Percentiles rank a stretch among this genome's conserved stretches.
phyloP scores from a whole-genome alignment of 805 yeast species.

The Suhomyces pyralidae region DNA sequence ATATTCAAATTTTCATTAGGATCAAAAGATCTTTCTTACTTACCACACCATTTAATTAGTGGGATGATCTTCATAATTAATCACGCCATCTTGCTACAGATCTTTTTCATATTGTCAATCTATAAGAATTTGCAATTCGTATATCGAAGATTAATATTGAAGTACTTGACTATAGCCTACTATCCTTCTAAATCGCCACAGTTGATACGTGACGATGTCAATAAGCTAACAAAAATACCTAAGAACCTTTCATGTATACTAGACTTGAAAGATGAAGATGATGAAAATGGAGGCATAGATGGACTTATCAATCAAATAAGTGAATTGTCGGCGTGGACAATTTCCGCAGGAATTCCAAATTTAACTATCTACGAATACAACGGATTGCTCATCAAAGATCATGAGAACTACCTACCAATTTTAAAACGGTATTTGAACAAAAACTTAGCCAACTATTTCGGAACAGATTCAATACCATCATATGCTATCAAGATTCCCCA shows the following conservation, averaged over 20 bases:
- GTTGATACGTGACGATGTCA: slow-evolving; percentile 79
- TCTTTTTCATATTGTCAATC: slow-evolving; percentile 57
- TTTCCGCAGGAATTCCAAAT: slow-evolving; percentile 79
- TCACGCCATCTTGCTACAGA: slow-evolving; percentile 47
- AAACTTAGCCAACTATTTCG: slow-evolving; percentile 70
- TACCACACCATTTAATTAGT: background rate
- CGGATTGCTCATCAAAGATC: slow-evolving; percentile 57
- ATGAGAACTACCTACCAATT: slow-evolving; percentile 35
- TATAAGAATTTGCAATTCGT: slow-evolving; percentile 51
- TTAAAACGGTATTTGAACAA: slow-evolving; percentile 54
- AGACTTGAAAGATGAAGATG: slow-evolving; percentile 68
- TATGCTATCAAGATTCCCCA: slow-evolving; percentile 68
- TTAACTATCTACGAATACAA: slow-evolving; percentile 76
- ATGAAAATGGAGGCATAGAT: slow-evolving; percentile 85
- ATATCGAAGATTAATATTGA: slow-evolving; percentile 52
- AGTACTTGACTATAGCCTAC: slow-evolving; percentile 57
- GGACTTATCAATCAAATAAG: slow-evolving; percentile 76
- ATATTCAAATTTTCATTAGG: background rate
- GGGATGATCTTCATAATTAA: background rate
- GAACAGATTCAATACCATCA: slow-evolving; percentile 62
- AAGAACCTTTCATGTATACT: slow-evolving; percentile 72
- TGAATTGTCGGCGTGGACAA: slow-evolving; percentile 80
- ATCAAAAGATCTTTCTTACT: background rate
- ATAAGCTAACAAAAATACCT: slow-evolving; percentile 72
- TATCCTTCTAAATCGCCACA: slow-evolving; percentile 75